phyloP scores from a whole-genome alignment of 768 basidiomycete genomes.

The Hortiboletus flavorubellus region DNA sequence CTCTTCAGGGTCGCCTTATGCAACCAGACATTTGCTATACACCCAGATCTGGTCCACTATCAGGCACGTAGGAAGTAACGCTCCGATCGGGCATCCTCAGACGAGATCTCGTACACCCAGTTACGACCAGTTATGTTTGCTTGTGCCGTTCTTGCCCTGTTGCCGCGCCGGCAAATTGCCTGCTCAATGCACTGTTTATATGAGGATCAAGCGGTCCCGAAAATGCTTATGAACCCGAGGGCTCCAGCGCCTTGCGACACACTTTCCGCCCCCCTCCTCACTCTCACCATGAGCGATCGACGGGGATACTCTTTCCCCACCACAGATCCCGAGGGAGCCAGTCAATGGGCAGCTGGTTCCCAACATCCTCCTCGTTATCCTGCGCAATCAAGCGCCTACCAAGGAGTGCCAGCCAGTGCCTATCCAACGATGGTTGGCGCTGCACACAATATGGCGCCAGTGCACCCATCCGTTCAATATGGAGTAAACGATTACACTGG shows the following conservation, averaged over 20 bases:
- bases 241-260: conserved; percentile 8
- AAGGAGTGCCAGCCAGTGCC: conserved; percentile 10
- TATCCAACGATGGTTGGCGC: conserved; percentile 18
- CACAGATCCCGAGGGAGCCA: conserved; percentile 13
- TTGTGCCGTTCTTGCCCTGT: conserved; percentile 31
- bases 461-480: conserved; percentile 23
- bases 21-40: conserved; percentile 11
- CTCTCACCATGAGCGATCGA: conserved; percentile 26
- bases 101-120: conserved; percentile 28
- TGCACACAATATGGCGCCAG: conserved; percentile 20
- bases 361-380: conserved; percentile 26
- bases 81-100: conserved; percentile 27
- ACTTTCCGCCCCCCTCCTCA: conserved; percentile 7
- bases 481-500: conserved; percentile 20
- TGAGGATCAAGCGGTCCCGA: conserved; percentile 28
- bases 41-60: conserved; percentile 29
- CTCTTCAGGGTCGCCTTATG: conserved; percentile 26
- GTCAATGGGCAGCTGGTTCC: conserved; percentile 23
- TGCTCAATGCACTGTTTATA: conserved; percentile 26
- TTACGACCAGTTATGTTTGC: conserved; percentile 29
- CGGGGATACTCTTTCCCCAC: conserved; percentile 29
- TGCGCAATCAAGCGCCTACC: conserved; percentile 21
- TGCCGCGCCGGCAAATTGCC: conserved; percentile 31
- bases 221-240: conserved; percentile 34
- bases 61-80: conserved; percentile 28